Evolutionary conservation across 2,329 filamentous ascomycete genomes (phyloP).

Genomic region (Diaporthe longicolla): DNA sequence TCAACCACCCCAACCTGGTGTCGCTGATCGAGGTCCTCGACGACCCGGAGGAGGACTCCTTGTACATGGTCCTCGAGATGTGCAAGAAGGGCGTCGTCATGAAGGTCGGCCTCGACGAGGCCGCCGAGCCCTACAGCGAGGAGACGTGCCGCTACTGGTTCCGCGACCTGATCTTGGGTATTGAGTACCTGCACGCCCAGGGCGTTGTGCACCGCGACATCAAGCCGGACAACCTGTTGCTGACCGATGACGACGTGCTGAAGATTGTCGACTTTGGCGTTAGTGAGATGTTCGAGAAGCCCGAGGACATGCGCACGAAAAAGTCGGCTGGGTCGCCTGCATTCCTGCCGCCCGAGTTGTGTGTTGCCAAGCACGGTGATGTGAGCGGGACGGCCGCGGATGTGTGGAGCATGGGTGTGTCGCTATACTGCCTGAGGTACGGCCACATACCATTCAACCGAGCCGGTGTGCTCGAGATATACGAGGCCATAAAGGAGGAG

Average conservation of each 20-base stretch:
- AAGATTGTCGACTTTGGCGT: slow-evolving; percentile 99
- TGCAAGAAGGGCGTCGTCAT: slow-evolving; percentile 98
- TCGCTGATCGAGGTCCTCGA: slow-evolving; percentile 94
- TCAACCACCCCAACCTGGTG: slow-evolving; percentile 95
- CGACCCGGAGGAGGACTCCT: slow-evolving; percentile 92
- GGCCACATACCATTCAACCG: slow-evolving; percentile 90
- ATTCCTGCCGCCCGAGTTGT: slow-evolving; percentile 94
- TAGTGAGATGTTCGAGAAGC: slow-evolving; percentile 96
- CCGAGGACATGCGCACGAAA: slow-evolving; percentile 86
- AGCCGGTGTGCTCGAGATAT: slow-evolving; percentile 85
- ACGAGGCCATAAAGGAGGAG: slow-evolving; percentile 86
- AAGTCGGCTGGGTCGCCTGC: slow-evolving; percentile 96
- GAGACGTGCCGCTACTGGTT: slow-evolving; percentile 93
- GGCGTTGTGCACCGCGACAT: slow-evolving; percentile 97
- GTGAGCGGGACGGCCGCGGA: slow-evolving; percentile 92
- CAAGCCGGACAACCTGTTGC: slow-evolving; percentile 94
- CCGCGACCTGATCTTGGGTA: slow-evolving; percentile 91
- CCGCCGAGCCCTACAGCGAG: slow-evolving; percentile 84
- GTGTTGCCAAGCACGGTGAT: slow-evolving; percentile 86
- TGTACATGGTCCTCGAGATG: slow-evolving; percentile 99
- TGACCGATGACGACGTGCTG: slow-evolving; percentile 92
- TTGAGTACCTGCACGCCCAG: slow-evolving; percentile 96
- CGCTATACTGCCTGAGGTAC: slow-evolving; percentile 92
- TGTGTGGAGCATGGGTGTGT: slow-evolving; percentile 99
- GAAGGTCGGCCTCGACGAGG: slow-evolving; percentile 91